These are phyloP conservation scores for Dothideomycetes sp. DNA, from an alignment of 2,329 filamentous ascomycete genomes.

Conservation along the genomic window DNA sequence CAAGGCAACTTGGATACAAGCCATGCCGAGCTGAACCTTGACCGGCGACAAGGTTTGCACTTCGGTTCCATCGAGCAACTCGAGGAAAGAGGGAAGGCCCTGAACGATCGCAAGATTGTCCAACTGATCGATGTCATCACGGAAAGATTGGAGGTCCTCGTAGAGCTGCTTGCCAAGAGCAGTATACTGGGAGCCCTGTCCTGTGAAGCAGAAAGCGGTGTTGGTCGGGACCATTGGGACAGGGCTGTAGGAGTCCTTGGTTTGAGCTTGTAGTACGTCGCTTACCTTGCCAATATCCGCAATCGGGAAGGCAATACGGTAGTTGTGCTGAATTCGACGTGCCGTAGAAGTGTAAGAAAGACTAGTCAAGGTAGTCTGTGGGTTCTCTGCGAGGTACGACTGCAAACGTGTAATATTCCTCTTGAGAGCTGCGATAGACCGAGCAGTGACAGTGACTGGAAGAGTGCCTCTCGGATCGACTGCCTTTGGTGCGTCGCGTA, in stretches of 20 bases:
- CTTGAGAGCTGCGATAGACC: slow-evolving; percentile 40
- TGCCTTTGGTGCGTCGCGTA: slow-evolving; percentile 27
- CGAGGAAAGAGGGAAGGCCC: slow-evolving; percentile 37
- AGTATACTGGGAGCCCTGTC: slow-evolving; percentile 42
- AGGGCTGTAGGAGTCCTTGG: slow-evolving; percentile 40
- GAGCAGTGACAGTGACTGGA: slow-evolving; percentile 38
- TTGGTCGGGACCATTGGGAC: slow-evolving; percentile 42
- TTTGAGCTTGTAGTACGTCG: slow-evolving; percentile 33
- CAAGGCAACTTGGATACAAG: slow-evolving; percentile 41
- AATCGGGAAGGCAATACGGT: slow-evolving; percentile 37
- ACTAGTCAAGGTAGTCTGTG: slow-evolving; percentile 33
- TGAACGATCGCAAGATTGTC: slow-evolving; percentile 36
- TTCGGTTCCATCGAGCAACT: slow-evolving; percentile 37
- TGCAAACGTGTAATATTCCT: slow-evolving; percentile 38
- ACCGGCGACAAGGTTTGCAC: slow-evolving; percentile 39
- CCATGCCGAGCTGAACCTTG: slow-evolving; percentile 42
- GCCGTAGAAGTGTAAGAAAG: slow-evolving; percentile 43
- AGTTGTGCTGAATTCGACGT: slow-evolving; percentile 43
- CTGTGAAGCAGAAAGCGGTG: slow-evolving; percentile 41
- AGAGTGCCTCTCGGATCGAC: slow-evolving; percentile 36
- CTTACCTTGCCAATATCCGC: slow-evolving; percentile 35
- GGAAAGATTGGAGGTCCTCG: slow-evolving; percentile 36
- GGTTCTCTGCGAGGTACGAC: slow-evolving; percentile 33
- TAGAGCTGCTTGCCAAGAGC: slow-evolving; percentile 39
- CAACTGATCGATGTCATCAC: slow-evolving; percentile 37